Percentiles rank a stretch among this genome's conserved stretches.
Evolutionary conservation across 345 rosid species (phyloP).

Genomic region (Anacardium occidentale): DNA sequence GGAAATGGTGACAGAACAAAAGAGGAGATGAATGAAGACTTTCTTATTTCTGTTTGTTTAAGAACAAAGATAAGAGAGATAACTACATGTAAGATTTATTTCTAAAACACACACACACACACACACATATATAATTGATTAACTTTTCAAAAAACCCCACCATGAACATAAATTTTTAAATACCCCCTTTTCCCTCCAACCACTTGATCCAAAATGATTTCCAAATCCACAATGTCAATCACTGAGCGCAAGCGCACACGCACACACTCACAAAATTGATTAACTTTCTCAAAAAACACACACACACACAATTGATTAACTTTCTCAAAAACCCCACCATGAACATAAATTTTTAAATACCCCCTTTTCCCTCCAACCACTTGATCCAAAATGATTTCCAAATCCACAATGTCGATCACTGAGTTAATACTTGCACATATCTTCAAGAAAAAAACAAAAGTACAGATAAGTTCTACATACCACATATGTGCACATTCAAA

Average conservation of each 20-base stretch:
- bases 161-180: too few species aligned
- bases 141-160: slow-evolving; percentile 7
- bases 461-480: slow-evolving; percentile 38
- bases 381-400: not conserved
- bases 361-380: slow-evolving; percentile 5
- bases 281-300: too few species aligned
- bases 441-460: not conserved
- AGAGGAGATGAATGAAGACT: not conserved
- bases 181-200: slow-evolving; percentile 2
- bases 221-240: too few species aligned
- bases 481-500: slow-evolving; percentile 99
- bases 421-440: not conserved
- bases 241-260: too few species aligned
- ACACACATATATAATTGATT: not conserved
- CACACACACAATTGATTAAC: slow-evolving; percentile 7
- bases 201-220: not conserved
- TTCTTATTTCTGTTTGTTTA: not conserved
- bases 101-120: not conserved
- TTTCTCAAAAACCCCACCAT: not conserved
- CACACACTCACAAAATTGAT: too few species aligned
- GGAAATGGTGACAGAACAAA: not conserved
- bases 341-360: too few species aligned
- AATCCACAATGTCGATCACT: too few species aligned
- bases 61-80: not conserved
- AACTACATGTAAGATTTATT: not conserved